Evolutionary conservation across 2,329 filamentous ascomycete species (phyloP), one percentile per base, ranked within the genome.

Genomic region (Raffaelea albimanens): DNA sequence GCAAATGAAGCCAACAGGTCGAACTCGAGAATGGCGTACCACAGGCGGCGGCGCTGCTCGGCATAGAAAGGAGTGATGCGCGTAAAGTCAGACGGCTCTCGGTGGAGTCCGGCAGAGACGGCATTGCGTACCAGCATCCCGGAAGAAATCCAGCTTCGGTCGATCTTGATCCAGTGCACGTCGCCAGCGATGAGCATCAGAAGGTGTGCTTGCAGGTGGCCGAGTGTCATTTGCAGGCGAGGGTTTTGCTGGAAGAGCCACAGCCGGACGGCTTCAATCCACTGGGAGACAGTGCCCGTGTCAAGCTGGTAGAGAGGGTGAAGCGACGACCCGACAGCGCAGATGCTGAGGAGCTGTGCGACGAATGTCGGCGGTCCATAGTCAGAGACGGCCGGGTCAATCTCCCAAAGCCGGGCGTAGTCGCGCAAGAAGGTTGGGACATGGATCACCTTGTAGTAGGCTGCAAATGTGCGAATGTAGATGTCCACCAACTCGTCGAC

Each of bases 21-120:
- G 0, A 76, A 43, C 53, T 77, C 74, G 0, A 75, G 52, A n/a
- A 75, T 67, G 1, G 73, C 73, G 34, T 70, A 71, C 73, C 73
- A 77, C 2, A 77, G 48, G 10, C 73, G 61, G 8, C 71, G 61
- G 2, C 70, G 66, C 60, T 74, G 70, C 57, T 77, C 72, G 1
- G 63, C 57, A 1, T 59, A 58, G 23, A 68, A 62, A 1, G 53
- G 46, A 0, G 58, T 56, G 3, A 57, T 61, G 10, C 58, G 59
- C 0, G 64, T 60, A 0, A 75, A 54, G 2, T 60, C 55, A 0
- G 56, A 47, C 0, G 73, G 71, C 44, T 76, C 73, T 45, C 67
- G 58, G 46, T 77, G 71, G 1, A 76, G 47, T 1, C 73, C 73
- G 62, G 75, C 71, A 21, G 66, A 67, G 9, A 75, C 59, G 0